Base-by-base conservation (phyloP, 1,139 yeast genomes). In the Candida labiduridarum region DNA sequence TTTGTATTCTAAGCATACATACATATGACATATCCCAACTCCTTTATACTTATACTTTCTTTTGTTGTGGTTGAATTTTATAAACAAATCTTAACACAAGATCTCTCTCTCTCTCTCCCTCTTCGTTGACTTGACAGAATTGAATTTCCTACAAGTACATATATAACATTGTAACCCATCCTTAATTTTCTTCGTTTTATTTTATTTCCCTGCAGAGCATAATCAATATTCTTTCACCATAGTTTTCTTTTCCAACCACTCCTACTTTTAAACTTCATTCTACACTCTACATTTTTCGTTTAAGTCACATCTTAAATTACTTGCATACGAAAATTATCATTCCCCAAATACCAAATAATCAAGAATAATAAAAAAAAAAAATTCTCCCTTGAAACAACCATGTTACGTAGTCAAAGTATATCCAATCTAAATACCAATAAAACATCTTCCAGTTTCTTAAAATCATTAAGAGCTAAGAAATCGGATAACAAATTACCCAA, bases 351-450 rank as follows among this genome's bases (percentile, higher is more conserved):
- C 34, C 34, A n/a, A n/a, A n/a, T n/a, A n/a, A n/a, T n/a, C n/a
- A n/a, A n/a, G n/a, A n/a, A n/a, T n/a, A n/a, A n/a, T n/a, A n/a
- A n/a, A n/a, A 11, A 31, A n/a, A 16, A 7, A 7, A 6, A 36
- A 38, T 38, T 38, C 41, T 38, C 41, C 14, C 4, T 38, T 38
- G 30, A 38, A 38, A 38, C 41, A 38, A 38, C 39, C 9, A 68
- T 69, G 74, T 58, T 69, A 44, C 64, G 71, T 47, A 66, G 72
- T 49, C 72, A 67, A 47, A 68, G 71, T 48, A 66, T 67, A 22
- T 58, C 65, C 41, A 65, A 67, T 50, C 55, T 69, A 15, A 54
- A 56, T 45, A 72, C 66, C 41, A 58, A 58, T 41, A 65, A 60
- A 12, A 58, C 59, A 39, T 49, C 61, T 12, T 41, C 54, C 2